phyloP scores from a whole-genome alignment of 2,329 filamentous ascomycete genomes.

The Penicillium sp. region DNA sequence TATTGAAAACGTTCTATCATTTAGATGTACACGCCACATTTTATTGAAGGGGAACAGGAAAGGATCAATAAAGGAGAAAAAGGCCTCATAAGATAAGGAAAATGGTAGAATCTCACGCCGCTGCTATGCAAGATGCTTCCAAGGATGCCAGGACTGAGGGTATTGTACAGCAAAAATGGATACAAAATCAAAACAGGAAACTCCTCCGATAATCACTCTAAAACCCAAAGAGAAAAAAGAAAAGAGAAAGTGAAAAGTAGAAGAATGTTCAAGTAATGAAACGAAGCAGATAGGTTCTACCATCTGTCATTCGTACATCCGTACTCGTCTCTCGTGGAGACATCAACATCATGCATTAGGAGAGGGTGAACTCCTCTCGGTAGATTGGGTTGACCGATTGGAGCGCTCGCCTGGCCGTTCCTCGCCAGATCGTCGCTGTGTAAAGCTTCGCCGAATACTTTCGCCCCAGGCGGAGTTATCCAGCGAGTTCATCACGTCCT shows the following conservation, averaged over 20 bases:
- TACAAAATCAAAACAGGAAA: constrained; percentile 1
- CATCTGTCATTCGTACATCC: constrained; percentile 2
- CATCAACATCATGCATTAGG: constrained; percentile 10
- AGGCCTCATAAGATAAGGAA: background rate
- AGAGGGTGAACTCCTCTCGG: constrained; percentile 9
- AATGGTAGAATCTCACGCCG: constrained; percentile 21
- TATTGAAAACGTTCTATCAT: constrained; percentile 7
- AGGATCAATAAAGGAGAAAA: constrained; percentile 9
- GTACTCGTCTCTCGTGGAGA: constrained; percentile 6
- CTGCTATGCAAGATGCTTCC: constrained; percentile 26
- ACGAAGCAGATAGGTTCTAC: background rate
- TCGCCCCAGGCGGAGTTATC: constrained; percentile 92
- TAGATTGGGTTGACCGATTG: background rate
- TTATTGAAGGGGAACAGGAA: constrained; percentile 11
- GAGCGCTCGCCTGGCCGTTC: background rate
- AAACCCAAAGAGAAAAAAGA: background rate
- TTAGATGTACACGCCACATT: constrained; percentile 15
- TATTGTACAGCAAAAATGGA: constrained; percentile 21
- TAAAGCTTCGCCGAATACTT: constrained; percentile 86
- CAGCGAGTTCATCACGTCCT: constrained; percentile 79
- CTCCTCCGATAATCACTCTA: background rate
- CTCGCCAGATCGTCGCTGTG: constrained; percentile 53
- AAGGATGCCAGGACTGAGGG: constrained; percentile 11
- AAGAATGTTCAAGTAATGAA: constrained; percentile 6
- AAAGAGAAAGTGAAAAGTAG: constrained; percentile 2